These are phyloP conservation scores for Bruguiera sexangula DNA, from an alignment of 345 rosid species.

Conservation along the genomic window DNA sequence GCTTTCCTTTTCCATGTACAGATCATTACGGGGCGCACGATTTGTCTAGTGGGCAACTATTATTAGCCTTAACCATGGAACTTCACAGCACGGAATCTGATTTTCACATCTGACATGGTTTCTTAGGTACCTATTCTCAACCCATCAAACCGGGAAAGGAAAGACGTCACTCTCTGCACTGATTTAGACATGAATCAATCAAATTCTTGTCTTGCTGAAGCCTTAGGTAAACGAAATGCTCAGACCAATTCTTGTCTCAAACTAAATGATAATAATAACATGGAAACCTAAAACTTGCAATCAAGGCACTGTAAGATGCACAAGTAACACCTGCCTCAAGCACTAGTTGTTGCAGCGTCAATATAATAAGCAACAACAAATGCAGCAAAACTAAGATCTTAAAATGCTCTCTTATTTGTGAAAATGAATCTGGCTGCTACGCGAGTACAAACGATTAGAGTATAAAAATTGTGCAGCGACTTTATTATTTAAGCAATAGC, in stretches of 20 bases:
- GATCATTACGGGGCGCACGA: too few species aligned
- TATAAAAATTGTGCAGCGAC: too few species aligned
- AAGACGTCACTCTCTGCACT: neutral
- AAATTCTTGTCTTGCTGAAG: neutral
- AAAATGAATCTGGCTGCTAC: neutral
- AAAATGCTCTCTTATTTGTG: slow-evolving; percentile 2
- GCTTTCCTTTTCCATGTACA: too few species aligned
- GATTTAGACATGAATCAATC: neutral
- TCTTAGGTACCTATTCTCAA: too few species aligned
- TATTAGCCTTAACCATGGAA: too few species aligned
- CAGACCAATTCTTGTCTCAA: neutral
- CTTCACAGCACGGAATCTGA: too few species aligned
- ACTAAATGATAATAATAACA: neutral
- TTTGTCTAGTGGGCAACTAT: too few species aligned
- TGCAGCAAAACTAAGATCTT: neutral
- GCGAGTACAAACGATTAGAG: too few species aligned
- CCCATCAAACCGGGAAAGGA: too few species aligned
- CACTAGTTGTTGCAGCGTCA: slow-evolving; percentile 13
- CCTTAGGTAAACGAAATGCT: too few species aligned
- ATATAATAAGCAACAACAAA: slow-evolving; percentile 4
- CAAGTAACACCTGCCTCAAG: slow-evolving; percentile 8
- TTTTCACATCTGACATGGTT: too few species aligned
- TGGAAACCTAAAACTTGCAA: neutral
- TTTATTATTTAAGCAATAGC: too few species aligned
- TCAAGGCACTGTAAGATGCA: slow-evolving; percentile 15